These are phyloP conservation scores for Pichia phayaonensis DNA, from an alignment of 805 yeast species.

Conservation along the genomic window DNA sequence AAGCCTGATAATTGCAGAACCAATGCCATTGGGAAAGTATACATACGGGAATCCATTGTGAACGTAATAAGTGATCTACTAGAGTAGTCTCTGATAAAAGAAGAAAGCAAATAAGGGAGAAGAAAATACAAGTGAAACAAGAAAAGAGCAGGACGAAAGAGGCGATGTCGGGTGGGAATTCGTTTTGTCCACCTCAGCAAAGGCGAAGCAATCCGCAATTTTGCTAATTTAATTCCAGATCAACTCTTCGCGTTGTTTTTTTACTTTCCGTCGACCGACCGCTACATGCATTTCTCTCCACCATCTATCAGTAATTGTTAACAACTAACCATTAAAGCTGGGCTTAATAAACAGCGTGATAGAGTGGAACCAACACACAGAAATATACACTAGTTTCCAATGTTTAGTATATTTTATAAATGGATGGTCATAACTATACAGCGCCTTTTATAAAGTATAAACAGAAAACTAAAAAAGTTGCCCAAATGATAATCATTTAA, in stretches of 20 bases:
- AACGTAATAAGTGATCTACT: not conserved
- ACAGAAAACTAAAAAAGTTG: not conserved
- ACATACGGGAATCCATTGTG: slow-evolving; percentile 58
- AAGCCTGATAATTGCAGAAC: not conserved
- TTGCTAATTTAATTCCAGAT: not conserved
- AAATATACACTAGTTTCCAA: too few species aligned
- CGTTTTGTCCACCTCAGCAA: not conserved
- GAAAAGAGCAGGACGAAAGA: not conserved
- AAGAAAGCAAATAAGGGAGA: not conserved
- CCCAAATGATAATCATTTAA: not conserved
- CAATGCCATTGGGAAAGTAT: not conserved
- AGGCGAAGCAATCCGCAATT: not conserved
- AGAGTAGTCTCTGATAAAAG: not conserved
- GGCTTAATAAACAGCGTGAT: too few species aligned
- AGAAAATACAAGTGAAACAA: not conserved
- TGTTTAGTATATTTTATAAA: too few species aligned
- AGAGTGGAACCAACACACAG: too few species aligned
- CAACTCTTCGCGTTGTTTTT: not conserved
- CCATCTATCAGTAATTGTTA: too few species aligned
- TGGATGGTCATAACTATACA: too few species aligned
- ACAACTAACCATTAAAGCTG: too few species aligned
- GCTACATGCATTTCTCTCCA: too few species aligned
- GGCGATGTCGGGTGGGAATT: not conserved
- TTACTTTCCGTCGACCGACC: not conserved
- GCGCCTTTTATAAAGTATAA: too few species aligned